Evolutionary conservation across 306 rosid species (phyloP), one percentile per base, ranked within the genome.

Genomic region (Cercis canadensis): DNA sequence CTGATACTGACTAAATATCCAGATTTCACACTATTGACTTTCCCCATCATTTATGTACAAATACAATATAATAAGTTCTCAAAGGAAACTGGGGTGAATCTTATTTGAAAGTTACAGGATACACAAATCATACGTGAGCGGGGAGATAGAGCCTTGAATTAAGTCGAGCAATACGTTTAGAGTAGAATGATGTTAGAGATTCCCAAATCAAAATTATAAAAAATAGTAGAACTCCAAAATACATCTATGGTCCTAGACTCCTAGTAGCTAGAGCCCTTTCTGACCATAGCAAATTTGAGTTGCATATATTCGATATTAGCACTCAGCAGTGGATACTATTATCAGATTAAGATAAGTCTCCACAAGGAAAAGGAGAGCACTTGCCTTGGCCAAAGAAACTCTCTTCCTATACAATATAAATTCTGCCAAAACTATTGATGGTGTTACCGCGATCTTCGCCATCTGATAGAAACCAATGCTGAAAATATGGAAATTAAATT

Each of bases 391-490:
- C 75, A 66, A 73, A 84, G 92, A 84, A 83, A 87, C 96, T 83
- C 74, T 84, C 84, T 86, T 89, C 47, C 63, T 78, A 62, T 84
- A 86, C 69, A 82, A 65, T 51, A 86, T 29, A 81, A 86, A 92
- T 61, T 92, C 96, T 54, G 92, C 96, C 40, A 87, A 72, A 75
- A 87, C 92, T 81, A 89, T 92, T 44, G 98, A 86, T 3, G 92
- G 94, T 2, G 96, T 87, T 57, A 92, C 92, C 4, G 94, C 92
- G 53, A 92, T 92, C 83, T 92, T 92, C 66, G 98, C 87, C 96
- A 92, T 92, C 89, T 92, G 96, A 84, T 89, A 92, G 69, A 92
- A 89, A 34, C 98, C 96, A 78, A 92, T 86, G 81, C 98, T 89
- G 96, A 57, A 83, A 75, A 81, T 44, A 74, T 6, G 64, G 80